Evolutionary conservation across 2,329 filamentous ascomycete species (phyloP), one percentile per base, ranked within the genome.

Genomic region (Pseudogymnoascus sp.): DNA sequence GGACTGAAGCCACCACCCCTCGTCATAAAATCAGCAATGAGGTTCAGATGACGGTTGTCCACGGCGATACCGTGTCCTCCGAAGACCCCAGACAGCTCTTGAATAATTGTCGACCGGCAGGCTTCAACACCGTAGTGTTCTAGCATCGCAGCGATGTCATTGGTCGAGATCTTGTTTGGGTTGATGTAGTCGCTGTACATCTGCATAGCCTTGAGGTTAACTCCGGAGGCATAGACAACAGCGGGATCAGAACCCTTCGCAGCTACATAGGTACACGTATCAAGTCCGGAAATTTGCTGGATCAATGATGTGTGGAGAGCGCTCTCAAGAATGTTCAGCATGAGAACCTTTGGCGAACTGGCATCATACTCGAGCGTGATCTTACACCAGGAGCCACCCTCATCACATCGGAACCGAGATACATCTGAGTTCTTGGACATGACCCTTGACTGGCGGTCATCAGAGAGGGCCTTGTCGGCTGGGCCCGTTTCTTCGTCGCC

Each of bases 11-110:
- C 86, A 66, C 94, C 94, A 63, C 86, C 87, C 60, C 93, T 84
- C n/a, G 94, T 99, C 94, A 99, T 99, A 74, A 91, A 91, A 74
- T 99, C 94, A 54, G 89, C 93, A 68, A 99, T 97, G 67, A 99
- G 82, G 76, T 94, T 97, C 67, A 99, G 77, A 77, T 99, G 95
- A 60, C 94, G 86, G 66, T 88, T 86, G 73, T 99, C 92, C 59
- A 99, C 94, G 63, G 81, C 83, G 78, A 99, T 99, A 70, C 90
- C 90, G 84, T 99, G 93, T 71, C 88, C 87, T 58, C 82, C 81
- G 80, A 99, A 99, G 65, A 99, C 93, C 43, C 82, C 83, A 60
- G 86, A 83, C 70, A 99, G 84, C 77, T 99, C 94, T 62, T 83
- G 83, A 47, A 97, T 88, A 70, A 99, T 97, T 66, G 86, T 90